These are phyloP conservation scores for Trypanosoma mega DNA, from an alignment of 208 protist genomes.

Conservation along the genomic window DNA sequence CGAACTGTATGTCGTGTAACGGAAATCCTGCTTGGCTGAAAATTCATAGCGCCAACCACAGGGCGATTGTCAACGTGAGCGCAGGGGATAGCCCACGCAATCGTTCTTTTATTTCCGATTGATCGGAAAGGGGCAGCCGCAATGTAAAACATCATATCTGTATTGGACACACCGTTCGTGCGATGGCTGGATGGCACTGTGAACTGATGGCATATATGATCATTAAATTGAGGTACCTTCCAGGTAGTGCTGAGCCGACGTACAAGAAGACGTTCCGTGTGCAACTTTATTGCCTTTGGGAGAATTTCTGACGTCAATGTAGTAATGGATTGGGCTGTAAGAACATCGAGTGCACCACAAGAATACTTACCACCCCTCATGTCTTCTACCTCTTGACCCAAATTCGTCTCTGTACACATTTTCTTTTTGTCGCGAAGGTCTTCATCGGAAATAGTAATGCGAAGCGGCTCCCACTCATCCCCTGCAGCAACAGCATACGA, in stretches of 20 bases:
- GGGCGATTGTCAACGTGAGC: not conserved
- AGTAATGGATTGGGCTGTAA: constrained; percentile 30
- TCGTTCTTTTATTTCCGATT: constrained; percentile 2
- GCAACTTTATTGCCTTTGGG: constrained; percentile 39
- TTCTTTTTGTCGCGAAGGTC: constrained; percentile 29
- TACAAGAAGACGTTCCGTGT: constrained; percentile 36
- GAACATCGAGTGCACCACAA: constrained; percentile 31
- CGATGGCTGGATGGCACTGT: constrained; percentile 14
- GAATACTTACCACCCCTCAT: constrained; percentile 15
- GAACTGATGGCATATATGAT: constrained; percentile 9
- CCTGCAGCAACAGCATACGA: not conserved
- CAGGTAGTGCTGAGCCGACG: not conserved
- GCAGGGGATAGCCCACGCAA: constrained; percentile 6
- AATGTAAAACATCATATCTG: constrained; percentile 30
- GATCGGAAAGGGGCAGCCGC: constrained; percentile 8
- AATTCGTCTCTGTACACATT: constrained; percentile 43
- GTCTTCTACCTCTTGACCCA: constrained; percentile 19
- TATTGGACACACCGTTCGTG: constrained; percentile 5
- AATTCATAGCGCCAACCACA: constrained; percentile 14
- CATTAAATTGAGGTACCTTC: not conserved
- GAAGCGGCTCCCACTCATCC: constrained; percentile 31
- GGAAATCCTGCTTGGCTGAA: not conserved
- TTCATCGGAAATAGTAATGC: constrained; percentile 33
- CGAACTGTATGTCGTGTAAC: not conserved
- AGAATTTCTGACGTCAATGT: constrained; percentile 33